Evolutionary conservation across 225 moss, liverwort and hornwort genomes (phyloP).

Genomic region (Sphagnum tenellum): DNA sequence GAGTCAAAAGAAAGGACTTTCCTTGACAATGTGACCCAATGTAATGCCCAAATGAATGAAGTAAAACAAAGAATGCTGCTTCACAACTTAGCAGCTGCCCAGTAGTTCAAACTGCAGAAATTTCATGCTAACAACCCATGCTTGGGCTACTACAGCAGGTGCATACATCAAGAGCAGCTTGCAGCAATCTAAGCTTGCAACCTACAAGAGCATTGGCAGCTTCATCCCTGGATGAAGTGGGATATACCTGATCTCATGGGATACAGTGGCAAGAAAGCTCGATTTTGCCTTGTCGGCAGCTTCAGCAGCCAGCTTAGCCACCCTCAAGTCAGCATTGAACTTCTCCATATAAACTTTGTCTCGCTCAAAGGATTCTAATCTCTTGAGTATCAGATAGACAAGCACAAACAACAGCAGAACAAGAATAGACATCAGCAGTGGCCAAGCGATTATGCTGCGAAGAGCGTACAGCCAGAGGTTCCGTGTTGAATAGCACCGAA

Average conservation of each 20-base stretch:
- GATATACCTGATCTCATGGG: slow-evolving; percentile 71
- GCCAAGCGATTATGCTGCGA: slow-evolving; percentile 49
- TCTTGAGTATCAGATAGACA: slow-evolving; percentile 42
- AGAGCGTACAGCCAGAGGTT: slow-evolving; percentile 22
- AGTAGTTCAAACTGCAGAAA: too few species aligned
- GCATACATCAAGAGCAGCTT: background rate
- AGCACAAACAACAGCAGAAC: slow-evolving; percentile 46
- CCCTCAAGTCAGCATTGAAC: slow-evolving; percentile 53
- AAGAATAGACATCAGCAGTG: slow-evolving; percentile 56
- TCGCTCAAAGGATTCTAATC: slow-evolving; percentile 43
- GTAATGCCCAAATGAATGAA: background rate
- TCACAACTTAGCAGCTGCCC: too few species aligned
- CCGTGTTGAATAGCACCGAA: slow-evolving; percentile 34
- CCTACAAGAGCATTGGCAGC: too few species aligned
- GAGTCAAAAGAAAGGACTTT: too few species aligned
- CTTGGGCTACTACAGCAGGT: too few species aligned
- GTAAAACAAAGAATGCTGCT: background rate
- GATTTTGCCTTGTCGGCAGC: slow-evolving; percentile 78
- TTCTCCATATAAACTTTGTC: slow-evolving; percentile 52
- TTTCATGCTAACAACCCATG: too few species aligned
- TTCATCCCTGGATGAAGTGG: too few species aligned
- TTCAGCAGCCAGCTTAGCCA: slow-evolving; percentile 53
- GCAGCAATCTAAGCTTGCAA: background rate
- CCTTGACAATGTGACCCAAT: too few species aligned
- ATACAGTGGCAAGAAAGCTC: slow-evolving; percentile 72